These are phyloP conservation scores for Mycothermus thermophilus DNA, from an alignment of 495 filamentous ascomycete genomes.

Conservation along the genomic window DNA sequence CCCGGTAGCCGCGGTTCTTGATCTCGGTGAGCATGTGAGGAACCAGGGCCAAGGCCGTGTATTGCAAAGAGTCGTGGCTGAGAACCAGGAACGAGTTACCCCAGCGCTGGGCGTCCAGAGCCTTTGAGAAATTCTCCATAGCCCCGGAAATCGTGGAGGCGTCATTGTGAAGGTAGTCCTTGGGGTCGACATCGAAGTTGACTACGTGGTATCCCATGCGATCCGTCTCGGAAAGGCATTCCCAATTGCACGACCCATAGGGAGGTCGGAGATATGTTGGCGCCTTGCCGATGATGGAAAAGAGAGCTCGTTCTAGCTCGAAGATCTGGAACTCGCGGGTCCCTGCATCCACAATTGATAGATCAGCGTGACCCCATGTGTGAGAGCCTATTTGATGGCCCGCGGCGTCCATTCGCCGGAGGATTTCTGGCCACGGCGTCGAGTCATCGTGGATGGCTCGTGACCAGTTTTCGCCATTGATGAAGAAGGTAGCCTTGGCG, in stretches of 20 bases:
- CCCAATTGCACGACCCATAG: conserved; percentile 19
- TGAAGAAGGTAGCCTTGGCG: conserved; percentile 56
- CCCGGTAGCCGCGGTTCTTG: conserved; percentile 14
- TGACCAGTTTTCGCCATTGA: conserved; percentile 53
- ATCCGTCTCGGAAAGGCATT: conserved; percentile 17
- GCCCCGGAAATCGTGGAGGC: conserved; percentile 8
- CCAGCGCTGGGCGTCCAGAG: conserved; percentile 9
- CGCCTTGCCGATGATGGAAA: conserved; percentile 19
- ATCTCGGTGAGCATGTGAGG: conserved; percentile 19
- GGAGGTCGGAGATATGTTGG: conserved; percentile 35
- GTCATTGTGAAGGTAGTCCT: conserved; percentile 24
- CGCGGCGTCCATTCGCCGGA: conserved; percentile 17
- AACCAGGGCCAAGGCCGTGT: conserved; percentile 21
- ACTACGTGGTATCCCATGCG: conserved; percentile 27
- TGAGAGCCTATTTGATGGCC: conserved; percentile 24
- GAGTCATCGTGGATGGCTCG: conserved; percentile 37
- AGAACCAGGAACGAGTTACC: conserved; percentile 17
- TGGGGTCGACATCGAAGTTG: conserved; percentile 31
- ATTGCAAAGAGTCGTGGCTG: conserved; percentile 26
- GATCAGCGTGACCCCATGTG: conserved; percentile 27
- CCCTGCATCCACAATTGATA: conserved; percentile 8
- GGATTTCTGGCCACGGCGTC: conserved; percentile 16
- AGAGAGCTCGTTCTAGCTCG: conserved; percentile 16
- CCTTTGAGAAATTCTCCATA: conserved; percentile 14
- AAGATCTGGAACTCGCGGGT: conserved; percentile 17